These are phyloP conservation scores for Ceratobasidium sp. DNA, from an alignment of 1,284 basidiomycete species.

Conservation along the genomic window DNA sequence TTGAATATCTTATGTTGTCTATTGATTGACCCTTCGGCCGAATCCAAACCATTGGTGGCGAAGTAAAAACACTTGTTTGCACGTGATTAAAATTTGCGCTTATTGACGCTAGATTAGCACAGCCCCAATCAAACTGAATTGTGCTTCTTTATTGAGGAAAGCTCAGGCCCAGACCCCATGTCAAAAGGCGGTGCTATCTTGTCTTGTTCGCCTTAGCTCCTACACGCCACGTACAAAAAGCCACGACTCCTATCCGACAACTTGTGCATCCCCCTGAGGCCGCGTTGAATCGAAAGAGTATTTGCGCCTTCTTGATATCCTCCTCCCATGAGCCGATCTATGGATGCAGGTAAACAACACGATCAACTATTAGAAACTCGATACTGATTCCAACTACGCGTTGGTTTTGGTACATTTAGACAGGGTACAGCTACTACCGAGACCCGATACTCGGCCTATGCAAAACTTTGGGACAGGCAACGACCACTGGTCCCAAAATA, in stretches of 20 bases:
- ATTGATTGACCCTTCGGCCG: too few relatives aligned
- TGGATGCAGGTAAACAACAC: neutral
- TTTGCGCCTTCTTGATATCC: neutral
- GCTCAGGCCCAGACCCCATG: neutral
- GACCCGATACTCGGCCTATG: constrained; percentile 1
- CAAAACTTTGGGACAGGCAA: neutral
- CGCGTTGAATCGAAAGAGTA: neutral
- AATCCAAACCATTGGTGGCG: too few relatives aligned
- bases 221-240: neutral
- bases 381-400: neutral
- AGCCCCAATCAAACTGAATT: too few relatives aligned
- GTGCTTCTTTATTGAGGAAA: too few relatives aligned
- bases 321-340: neutral
- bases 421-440: constrained; percentile 1
- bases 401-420: neutral
- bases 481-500: neutral
- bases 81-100: too few relatives aligned
- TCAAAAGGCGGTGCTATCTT: neutral
- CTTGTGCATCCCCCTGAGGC: neutral
- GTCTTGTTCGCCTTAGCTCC: constrained; percentile 4
- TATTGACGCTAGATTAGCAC: too few relatives aligned
- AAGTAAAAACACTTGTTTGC: too few relatives aligned
- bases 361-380: neutral
- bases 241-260: neutral
- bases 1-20: too few relatives aligned